Evolutionary conservation across 176 grass and related monocot genomes (phyloP), one percentile per base, ranked within the genome.

Genomic region (Musa acuminata): DNA sequence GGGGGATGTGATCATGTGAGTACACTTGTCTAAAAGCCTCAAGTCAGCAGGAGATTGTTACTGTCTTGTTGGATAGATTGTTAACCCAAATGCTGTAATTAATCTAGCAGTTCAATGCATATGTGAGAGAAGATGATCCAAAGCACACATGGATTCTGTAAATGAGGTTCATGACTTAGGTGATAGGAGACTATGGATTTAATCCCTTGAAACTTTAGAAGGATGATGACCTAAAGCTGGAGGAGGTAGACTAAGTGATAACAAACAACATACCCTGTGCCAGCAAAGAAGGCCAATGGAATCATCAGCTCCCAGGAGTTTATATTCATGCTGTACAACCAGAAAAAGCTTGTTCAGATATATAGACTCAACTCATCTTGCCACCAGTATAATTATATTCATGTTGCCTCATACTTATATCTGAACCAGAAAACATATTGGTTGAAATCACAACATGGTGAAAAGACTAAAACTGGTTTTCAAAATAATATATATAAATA

Each of bases 211-310:
- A 16, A 16, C 11, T 59, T 59, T 59, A 19, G 6, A 26, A 12
- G 24, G 29, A 69, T 12, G 13, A 13, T 69, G 25, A 69, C 24
- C 24, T 26, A 69, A 14, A 35, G n/a, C 1, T 21, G 17, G n/a
- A 51, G 9, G 13, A 11, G 9, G 13, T 0, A 67, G 26, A 27
- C 26, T 27, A 27, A 2, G 26, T 27, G 26, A 27, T 27, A 27
- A 27, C 26, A 27, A 27, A 27, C 26, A 27, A 72, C 49, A 53
- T 53, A 72, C 49, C 70, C 51, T 12, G 21, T 25, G 20, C 17
- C 70, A 52, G 70, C 70, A 52, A 72, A 21, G 51, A 72, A 72
- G 19, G 50, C 49, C 8, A 72, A 53, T 22, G 70, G 70, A 23
- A 72, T 72, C 70, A 72, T 72, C 50, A 72, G 3, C 19, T 53